Evolutionary conservation across 768 basidiomycete species (phyloP), one percentile per base, ranked within the genome.

Genomic region (Pulveroboletus sp.): DNA sequence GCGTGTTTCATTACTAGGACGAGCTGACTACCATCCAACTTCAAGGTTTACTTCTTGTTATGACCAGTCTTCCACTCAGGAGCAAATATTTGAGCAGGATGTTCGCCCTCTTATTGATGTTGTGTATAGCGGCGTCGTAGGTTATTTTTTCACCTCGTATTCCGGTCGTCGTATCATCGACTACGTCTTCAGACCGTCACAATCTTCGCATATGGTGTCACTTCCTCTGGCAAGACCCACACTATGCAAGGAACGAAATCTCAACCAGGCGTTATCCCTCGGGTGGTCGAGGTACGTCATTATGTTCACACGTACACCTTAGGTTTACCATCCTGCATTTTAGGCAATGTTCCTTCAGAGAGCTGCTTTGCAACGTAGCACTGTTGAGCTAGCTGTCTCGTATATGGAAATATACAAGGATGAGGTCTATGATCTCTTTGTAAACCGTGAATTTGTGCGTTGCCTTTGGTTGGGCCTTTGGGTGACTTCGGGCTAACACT

Each of bases 351-450:
- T 84, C 60, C 72, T 75, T 46, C 75, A 75, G 61, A 75, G 73
- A 59, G 56, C 65, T 43, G 43, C 64, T 18, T 61, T 76, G 39
- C 60, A 69, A 39, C 62, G 70, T 40, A 71, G 76, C 38, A 65
- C 73, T 33, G 73, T 82, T 5, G 72, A 75, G 1, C 68, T 84
- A 21, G 60, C 74, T 6, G 72, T 87, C 13, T 86, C 86, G 1
- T 93, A 93, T 54, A 87, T 90, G 81, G 91, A 94, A 65, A 90
- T 94, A 46, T 90, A 93, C 69, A 89, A 89, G 61, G 91, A 94
- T 61, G 92, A 94, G 54, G 86, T 88, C 4, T 93, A 89, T 59
- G 92, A 93, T 63, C 76, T 95, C 24, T 76, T 94, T 4, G 88
- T 88, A 1, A 73, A 78, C 45, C 74, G 86, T 45, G 86, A 86